Evolutionary conservation across 2,329 filamentous ascomycete genomes (phyloP), one percentile per base, ranked within the genome.

Genomic region (Talaromyces sp.): DNA sequence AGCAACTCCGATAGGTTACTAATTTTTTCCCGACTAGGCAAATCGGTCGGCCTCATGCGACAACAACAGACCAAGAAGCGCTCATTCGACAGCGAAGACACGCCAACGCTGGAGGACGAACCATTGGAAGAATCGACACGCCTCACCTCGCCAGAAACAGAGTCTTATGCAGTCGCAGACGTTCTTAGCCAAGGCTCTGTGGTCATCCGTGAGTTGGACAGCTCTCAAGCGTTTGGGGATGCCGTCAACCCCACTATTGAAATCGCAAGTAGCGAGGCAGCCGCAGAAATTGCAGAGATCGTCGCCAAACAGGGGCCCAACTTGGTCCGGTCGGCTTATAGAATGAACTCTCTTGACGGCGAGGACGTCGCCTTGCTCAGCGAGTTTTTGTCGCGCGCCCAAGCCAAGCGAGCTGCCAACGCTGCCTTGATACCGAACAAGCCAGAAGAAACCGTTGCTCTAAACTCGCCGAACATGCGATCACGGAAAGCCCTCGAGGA

Each of bases 311-410:
- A 73, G 61, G 68, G 73, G 55, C 67, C 70, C 51, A 71, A 67
- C 22, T 60, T 75, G 30, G 72, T 75, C 5, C 71, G 74, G 60
- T 74, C 75, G 33, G 72, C 75, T 51, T 65, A 76, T 39, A 70
- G 70, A 54, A 73, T 65, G 39, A 58, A 74, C 64, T 72, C 72
- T 28, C 65, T 78, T 11, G 74, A 73, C 58, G 73, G 72, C 51
- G 74, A 77, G 13, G 75, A 78, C 66, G 71, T 73, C 9, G 73
- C 69, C 44, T 61, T 78, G n/a, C 67, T 78, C 54, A 75, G 72
- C 58, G 70, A 74, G 57, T 77, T 78, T 64, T 62, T 78, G 28
- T 75, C 72, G n/a, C 74, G 72, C 58, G 76, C 76, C 11, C 70
- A 74, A 63, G 75, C 75, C 19, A 78, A 77, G 62, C 72, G 76